Evolutionary conservation across 306 rosid species (phyloP), one percentile per base, ranked within the genome.

Genomic region (Sechiopsis laciniata): DNA sequence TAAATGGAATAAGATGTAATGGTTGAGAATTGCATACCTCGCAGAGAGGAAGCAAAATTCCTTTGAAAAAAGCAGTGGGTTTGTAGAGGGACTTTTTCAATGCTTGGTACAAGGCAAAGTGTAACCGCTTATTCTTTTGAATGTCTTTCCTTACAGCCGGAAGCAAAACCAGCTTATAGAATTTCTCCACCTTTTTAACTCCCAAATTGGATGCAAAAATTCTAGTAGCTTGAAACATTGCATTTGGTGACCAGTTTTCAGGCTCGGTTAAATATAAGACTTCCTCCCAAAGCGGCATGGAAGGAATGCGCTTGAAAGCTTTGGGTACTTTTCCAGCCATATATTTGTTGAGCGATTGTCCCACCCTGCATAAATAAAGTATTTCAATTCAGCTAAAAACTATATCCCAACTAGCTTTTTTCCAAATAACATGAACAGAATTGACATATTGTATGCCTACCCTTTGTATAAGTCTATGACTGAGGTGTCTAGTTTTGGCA

Each of bases 161-260:
- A 26, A 94, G 96, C 89, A 94, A 82, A 21, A 94, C 95, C 81
- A 89, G 84, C 80, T 70, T 89, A 90, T 90, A 90, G 82, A 90
- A 94, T 46, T 86, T 87, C 78, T 86, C 95, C 2, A 87, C 96
- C 88, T 81, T 87, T 79, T 85, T 88, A 0, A 82, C 87, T 72
- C 89, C 79, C 77, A 93, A 81, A 81, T 86, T 90, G 74, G 98
- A 94, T 61, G 97, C 84, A 51, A 94, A 94, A 74, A 90, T 86
- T 72, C 92, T 87, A 26, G 95, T 89, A 57, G 96, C 92, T 82
- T 90, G 97, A 78, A 77, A 94, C 83, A 90, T 75, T 1, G 96
- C 97, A 85, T 87, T 86, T 52, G 98, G 96, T 8, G 98, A 94
- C 98, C 97, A 94, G 13, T 87, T 90, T 64, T 90, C 91, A 53